Conservation (phyloP, 345 rosid species). For the Punica granatum region DNA sequence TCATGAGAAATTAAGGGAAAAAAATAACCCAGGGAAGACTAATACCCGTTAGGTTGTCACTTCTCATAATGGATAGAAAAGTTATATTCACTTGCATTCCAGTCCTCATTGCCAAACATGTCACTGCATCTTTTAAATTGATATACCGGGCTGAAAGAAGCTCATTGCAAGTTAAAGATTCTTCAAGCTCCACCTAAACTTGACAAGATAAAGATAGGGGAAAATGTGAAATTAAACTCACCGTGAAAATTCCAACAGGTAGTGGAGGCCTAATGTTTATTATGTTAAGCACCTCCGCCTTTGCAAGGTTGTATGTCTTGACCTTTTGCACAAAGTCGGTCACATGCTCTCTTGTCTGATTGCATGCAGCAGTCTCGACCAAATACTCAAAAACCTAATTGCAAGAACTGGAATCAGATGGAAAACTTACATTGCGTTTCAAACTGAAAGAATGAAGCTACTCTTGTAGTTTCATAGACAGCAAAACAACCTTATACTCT, state of each 20-base stretch:
- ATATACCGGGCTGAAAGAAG: not conserved
- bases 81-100: not conserved
- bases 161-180: too few relatives aligned
- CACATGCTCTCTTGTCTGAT: slow-evolving; percentile 56
- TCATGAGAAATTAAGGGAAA: not conserved
- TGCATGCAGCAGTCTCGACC: slow-evolving; percentile 41
- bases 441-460: not conserved
- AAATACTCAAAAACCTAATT: slow-evolving; percentile 68
- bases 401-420: not conserved
- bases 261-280: slow-evolving; percentile 51
- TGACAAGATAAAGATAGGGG: not conserved
- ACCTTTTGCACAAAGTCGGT: slow-evolving; percentile 40
- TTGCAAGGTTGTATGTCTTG: slow-evolving; percentile 52
- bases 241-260: slow-evolving; percentile 48
- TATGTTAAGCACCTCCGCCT: slow-evolving; percentile 76
- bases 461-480: not conserved
- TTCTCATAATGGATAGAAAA: not conserved
- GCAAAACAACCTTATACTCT: slow-evolving; percentile 50
- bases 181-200: not conserved
- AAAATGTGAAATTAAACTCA: slow-evolving; percentile 16
- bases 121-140: not conserved
- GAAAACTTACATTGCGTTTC: not conserved
- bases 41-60: not conserved
- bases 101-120: not conserved
- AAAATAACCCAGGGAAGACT: not conserved